A percentile compares a stretch with the other conserved stretches of the same genome.
Conservation (phyloP, 805 yeast species). For the Nakazawaea holstii region DNA sequence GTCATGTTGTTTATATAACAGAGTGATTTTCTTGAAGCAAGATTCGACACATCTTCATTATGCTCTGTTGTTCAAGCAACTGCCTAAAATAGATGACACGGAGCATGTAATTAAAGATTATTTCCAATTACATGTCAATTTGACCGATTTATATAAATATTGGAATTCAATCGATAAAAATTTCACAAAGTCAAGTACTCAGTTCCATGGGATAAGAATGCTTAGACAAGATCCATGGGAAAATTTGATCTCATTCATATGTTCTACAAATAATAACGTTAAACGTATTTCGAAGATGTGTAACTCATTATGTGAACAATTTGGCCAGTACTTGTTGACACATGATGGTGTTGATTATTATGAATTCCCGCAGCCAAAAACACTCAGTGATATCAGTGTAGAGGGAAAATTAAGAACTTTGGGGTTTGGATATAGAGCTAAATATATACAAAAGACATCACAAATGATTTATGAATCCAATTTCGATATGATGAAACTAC, state of each 20-base stretch:
- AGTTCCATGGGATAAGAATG: conserved; percentile 71
- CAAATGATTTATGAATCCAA: conserved; percentile 34
- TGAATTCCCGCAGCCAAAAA: conserved; percentile 69
- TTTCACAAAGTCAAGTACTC: conserved; percentile 31
- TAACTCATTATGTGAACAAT: conserved; percentile 63
- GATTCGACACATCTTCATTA: conserved; percentile 46
- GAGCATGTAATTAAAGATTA: conserved; percentile 53
- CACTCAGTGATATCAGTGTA: conserved; percentile 28
- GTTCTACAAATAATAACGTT: conserved; percentile 94
- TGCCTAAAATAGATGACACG: conserved; percentile 24
- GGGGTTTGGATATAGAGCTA: conserved; percentile 91
- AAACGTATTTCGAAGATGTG: conserved; percentile 93
- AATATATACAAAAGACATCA: conserved; percentile 79
- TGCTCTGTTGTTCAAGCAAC: conserved; percentile 31
- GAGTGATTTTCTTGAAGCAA: conserved; percentile 64
- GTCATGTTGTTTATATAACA: conserved; percentile 56
- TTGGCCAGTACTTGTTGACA: conserved; percentile 49
- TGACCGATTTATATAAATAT: conserved; percentile 45
- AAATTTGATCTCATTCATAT: conserved; percentile 80
- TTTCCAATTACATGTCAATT: conserved; percentile 57
- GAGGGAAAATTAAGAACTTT: conserved; percentile 34
- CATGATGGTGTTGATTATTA: conserved; percentile 46
- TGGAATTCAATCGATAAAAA: conserved; percentile 59
- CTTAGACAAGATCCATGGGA: conserved; percentile 98
- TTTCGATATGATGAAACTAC: conserved; percentile 34